phyloP scores from a whole-genome alignment of 164 flowering plant species.

The Piper betle region DNA sequence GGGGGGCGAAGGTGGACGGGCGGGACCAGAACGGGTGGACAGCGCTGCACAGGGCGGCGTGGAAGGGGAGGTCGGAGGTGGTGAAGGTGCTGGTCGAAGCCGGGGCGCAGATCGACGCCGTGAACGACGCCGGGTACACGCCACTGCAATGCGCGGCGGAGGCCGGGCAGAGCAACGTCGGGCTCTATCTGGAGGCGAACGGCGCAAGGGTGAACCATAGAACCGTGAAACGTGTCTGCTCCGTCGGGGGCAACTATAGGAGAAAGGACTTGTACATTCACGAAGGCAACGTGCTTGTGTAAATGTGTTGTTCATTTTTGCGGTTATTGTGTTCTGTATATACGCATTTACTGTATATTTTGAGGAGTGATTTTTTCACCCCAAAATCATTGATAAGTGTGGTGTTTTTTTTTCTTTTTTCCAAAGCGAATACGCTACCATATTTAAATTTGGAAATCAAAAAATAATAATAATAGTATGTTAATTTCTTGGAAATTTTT shows the following conservation, averaged over 20 bases:
- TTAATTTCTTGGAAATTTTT: no score
- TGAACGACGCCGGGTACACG: slow-evolving; percentile 50
- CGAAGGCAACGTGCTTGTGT: no score
- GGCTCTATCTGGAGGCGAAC: slow-evolving; percentile 27
- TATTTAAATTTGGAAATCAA: no score
- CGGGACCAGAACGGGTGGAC: slow-evolving; percentile 80
- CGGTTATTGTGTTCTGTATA: no score
- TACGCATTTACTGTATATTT: no score
- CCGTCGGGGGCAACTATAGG: background rate
- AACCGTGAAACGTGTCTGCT: slow-evolving; percentile 19
- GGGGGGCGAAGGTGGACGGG: slow-evolving; percentile 42
- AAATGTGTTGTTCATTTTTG: no score
- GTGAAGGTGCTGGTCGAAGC: slow-evolving; percentile 38
- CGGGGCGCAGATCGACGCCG: slow-evolving; percentile 39
- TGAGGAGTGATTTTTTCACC: no score
- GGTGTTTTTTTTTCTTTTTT: no score
- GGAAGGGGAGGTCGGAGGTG: slow-evolving; percentile 47
- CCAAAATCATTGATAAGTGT: no score
- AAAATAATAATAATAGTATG: no score
- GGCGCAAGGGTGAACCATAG: slow-evolving; percentile 40
- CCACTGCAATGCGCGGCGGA: slow-evolving; percentile 59
- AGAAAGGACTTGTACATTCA: background rate
- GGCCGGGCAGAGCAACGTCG: slow-evolving; percentile 48
- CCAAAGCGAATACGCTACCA: no score
- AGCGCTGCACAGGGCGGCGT: slow-evolving; percentile 64